Conservation (phyloP, 805 yeast species). For the Cyberlindnera suaveolens region DNA sequence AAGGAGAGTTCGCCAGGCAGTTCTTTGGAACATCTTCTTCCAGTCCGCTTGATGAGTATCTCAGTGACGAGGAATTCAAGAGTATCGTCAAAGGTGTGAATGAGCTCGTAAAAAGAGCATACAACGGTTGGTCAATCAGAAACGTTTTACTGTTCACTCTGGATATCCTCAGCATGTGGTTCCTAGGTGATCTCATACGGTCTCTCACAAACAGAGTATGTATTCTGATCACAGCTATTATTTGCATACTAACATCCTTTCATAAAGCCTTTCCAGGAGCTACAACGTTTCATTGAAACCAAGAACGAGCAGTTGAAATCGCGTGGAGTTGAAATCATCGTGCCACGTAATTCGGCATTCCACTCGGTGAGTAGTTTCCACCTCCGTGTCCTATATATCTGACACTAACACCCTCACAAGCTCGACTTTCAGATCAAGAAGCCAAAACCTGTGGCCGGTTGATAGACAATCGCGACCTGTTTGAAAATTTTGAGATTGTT, state of each 20-base stretch:
- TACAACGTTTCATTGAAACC: constrained; percentile 37
- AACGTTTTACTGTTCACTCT: constrained; percentile 32
- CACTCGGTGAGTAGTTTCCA: constrained; percentile 29
- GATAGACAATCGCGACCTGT: background rate
- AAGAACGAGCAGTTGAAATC: constrained; percentile 25
- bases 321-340: constrained; percentile 34
- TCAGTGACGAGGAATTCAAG: constrained; percentile 33
- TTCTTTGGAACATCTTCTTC: constrained; percentile 47
- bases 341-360: constrained; percentile 49
- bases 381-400: no score
- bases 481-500: background rate
- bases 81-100: constrained; percentile 42
- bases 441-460: constrained; percentile 21
- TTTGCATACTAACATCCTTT: constrained; percentile 4
- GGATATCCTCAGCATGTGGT: constrained; percentile 36
- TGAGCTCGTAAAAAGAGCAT: constrained; percentile 31
- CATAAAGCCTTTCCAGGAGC: constrained; percentile 26
- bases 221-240: background rate
- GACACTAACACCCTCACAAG: constrained; percentile 1
- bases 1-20: constrained; percentile 35
- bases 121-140: constrained; percentile 31
- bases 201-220: constrained; percentile 18
- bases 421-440: constrained; percentile 46
- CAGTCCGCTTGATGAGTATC: constrained; percentile 40
- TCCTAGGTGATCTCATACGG: constrained; percentile 33